A percentile compares a stretch with the other conserved stretches of the same genome.
phyloP scores from a whole-genome alignment of 495 filamentous ascomycete genomes.

The Aspergillus mulundensis region DNA sequence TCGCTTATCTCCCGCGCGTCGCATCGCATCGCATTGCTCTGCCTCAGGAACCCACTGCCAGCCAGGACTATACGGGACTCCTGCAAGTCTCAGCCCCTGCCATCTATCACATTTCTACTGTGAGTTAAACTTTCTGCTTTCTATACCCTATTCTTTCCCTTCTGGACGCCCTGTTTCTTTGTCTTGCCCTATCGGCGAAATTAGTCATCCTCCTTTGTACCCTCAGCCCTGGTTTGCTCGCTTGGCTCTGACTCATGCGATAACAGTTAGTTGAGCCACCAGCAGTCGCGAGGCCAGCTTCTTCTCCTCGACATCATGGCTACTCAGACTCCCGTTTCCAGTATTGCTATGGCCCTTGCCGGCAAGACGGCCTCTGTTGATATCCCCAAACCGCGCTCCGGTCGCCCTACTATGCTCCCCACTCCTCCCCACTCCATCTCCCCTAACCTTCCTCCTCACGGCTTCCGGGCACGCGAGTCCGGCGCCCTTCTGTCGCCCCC shows the following conservation, averaged over 20 bases:
- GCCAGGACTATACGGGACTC: slow-evolving; percentile 1
- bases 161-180: slow-evolving; percentile 1
- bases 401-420: slow-evolving; percentile 61
- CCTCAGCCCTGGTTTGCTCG: slow-evolving; percentile 2
- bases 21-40: slow-evolving; percentile 22
- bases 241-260: slow-evolving; percentile 23
- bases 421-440: slow-evolving; percentile 98
- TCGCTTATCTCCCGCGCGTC: slow-evolving; percentile 23
- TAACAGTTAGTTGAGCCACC: slow-evolving; percentile 20
- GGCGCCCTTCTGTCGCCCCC: slow-evolving; percentile 46
- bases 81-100: slow-evolving; percentile 13
- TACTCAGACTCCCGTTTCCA: slow-evolving; percentile 47
- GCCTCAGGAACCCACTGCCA: neutral
- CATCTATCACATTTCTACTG: slow-evolving; percentile 9
- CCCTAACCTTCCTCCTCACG: slow-evolving; percentile 78
- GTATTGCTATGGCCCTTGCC: slow-evolving; percentile 61
- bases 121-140: slow-evolving; percentile 1
- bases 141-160: neutral
- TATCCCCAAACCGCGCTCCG: slow-evolving; percentile 66
- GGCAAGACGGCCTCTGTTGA: slow-evolving; percentile 61
- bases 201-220: slow-evolving; percentile 12
- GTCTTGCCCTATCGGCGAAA: neutral
- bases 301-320: slow-evolving; percentile 38
- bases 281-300: neutral
- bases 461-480: slow-evolving; percentile 50